Conservation (phyloP, 306 rosid species). For the Senna tora region DNA sequence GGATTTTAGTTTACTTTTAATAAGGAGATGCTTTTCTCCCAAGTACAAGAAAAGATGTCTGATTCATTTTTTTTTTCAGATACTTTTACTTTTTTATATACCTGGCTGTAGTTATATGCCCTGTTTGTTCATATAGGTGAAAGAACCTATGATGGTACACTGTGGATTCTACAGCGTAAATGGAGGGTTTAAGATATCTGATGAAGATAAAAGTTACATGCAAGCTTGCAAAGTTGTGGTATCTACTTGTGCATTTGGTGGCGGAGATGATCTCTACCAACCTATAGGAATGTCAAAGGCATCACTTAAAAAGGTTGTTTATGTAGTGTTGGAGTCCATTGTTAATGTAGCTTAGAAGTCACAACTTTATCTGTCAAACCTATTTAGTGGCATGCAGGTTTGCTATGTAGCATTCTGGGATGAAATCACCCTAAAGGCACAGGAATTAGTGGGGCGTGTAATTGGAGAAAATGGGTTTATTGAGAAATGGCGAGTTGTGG, state of each 20-base stretch:
- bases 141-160: constrained; percentile 57
- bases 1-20: background rate
- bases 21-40: background rate
- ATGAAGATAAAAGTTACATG: constrained; percentile 69
- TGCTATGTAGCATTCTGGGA: constrained; percentile 96
- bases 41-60: background rate
- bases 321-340: constrained; percentile 29
- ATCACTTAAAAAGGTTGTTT: constrained; percentile 69
- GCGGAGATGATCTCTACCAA: constrained; percentile 96
- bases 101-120: constrained; percentile 33
- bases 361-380: constrained; percentile 42
- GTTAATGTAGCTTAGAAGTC: constrained; percentile 30
- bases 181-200: constrained; percentile 84
- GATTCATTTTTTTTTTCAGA: constrained; percentile 2
- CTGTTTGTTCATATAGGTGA: constrained; percentile 53
- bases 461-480: constrained; percentile 67
- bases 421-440: constrained; percentile 73
- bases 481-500: constrained; percentile 81
- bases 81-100: constrained; percentile 10
- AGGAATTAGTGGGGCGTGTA: constrained; percentile 58
- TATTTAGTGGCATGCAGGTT: constrained; percentile 68
- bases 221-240: constrained; percentile 68
- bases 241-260: constrained; percentile 95
- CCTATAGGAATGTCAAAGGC: constrained; percentile 88
- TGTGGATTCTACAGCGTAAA: constrained; percentile 76